These are phyloP conservation scores for Fermentozyma sake DNA, from an alignment of 1,139 yeast genomes.

Conservation along the genomic window DNA sequence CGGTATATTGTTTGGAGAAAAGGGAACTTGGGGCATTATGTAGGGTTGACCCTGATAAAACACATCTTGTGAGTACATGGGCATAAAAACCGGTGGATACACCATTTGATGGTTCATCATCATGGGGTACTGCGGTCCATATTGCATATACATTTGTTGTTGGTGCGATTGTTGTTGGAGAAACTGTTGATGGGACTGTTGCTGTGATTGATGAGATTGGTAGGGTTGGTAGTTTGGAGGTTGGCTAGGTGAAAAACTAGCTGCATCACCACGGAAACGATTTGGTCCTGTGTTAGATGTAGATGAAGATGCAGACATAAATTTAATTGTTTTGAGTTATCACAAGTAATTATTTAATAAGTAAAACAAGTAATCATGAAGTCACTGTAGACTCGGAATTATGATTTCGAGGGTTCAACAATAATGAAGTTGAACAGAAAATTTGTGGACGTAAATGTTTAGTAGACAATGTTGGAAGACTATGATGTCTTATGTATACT, in stretches of 20 bases:
- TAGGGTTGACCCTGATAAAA: constrained; percentile 13
- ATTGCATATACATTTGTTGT: constrained; percentile 13
- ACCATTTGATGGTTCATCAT: constrained; percentile 12
- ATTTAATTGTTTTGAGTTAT: too few species aligned
- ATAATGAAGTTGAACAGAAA: too few species aligned
- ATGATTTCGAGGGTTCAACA: too few species aligned
- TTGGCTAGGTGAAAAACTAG: constrained; percentile 35
- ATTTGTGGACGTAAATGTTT: too few species aligned
- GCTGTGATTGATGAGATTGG: too few species aligned
- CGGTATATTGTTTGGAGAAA: constrained; percentile 7
- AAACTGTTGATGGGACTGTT: constrained; percentile 20
- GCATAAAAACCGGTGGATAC: constrained; percentile 15
- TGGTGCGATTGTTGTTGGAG: constrained; percentile 10
- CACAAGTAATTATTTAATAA: too few species aligned
- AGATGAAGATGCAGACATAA: constrained; percentile 13
- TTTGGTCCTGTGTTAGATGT: constrained; percentile 29
- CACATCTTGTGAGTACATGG: constrained; percentile 12
- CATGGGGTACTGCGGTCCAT: constrained; percentile 11
- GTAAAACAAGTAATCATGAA: too few species aligned
- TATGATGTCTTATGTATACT: too few species aligned
- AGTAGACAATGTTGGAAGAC: too few species aligned
- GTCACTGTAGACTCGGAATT: too few species aligned
- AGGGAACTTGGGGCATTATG: constrained; percentile 12
- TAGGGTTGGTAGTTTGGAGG: constrained; percentile 10
- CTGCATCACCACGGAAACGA: constrained; percentile 42